These are phyloP conservation scores for Epithemia pelagica DNA, from an alignment of 108 stramenopile genomes.

Conservation along the genomic window DNA sequence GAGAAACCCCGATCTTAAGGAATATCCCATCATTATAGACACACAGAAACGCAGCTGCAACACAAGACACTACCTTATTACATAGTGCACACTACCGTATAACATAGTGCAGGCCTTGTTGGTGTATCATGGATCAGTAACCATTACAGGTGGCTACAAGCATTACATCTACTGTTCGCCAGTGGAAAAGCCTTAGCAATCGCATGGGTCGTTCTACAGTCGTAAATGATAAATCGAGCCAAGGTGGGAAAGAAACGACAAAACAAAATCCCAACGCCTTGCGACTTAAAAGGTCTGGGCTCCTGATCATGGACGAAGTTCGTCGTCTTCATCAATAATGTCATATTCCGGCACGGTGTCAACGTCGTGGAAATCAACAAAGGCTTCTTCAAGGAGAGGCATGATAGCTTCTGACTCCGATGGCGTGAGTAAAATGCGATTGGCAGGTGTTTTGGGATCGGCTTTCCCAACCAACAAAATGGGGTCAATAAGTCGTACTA, in stretches of 20 bases:
- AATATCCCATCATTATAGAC: background rate
- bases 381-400: slow-evolving; percentile 69
- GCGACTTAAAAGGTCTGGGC: too few relatives aligned
- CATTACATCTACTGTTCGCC: too few relatives aligned
- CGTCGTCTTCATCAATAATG: background rate
- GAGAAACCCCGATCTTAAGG: slow-evolving; percentile 98
- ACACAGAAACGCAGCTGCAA: slow-evolving; percentile 25
- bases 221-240: too few relatives aligned
- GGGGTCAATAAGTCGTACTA: slow-evolving; percentile 79
- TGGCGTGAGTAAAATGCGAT: slow-evolving; percentile 64
- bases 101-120: too few relatives aligned
- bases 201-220: too few relatives aligned
- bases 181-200: too few relatives aligned
- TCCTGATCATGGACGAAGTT: background rate
- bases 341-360: background rate
- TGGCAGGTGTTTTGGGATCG: slow-evolving; percentile 42
- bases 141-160: too few relatives aligned
- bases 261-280: too few relatives aligned
- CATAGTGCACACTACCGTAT: too few relatives aligned
- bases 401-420: slow-evolving; percentile 77
- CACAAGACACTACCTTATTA: slow-evolving; percentile 11
- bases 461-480: slow-evolving; percentile 81
- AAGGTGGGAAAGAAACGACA: too few relatives aligned
- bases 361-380: slow-evolving; percentile 55
- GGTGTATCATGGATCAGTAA: too few relatives aligned